Conservation (phyloP, 176 grass and related monocot genomes). For the Ensete ventricosum region DNA sequence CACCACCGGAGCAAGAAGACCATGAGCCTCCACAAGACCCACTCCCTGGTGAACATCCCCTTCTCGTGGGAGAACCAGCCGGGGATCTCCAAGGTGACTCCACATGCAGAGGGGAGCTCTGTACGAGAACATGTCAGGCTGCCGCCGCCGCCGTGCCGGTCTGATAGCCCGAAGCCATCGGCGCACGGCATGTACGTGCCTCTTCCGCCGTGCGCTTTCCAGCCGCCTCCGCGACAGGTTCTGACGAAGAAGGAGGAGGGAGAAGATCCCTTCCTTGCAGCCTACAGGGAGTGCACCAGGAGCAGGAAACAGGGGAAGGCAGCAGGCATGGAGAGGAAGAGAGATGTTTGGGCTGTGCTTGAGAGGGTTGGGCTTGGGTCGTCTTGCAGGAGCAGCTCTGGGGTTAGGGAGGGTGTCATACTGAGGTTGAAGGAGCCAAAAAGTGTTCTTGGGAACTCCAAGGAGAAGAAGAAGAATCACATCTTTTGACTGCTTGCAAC, state of each 20-base stretch:
- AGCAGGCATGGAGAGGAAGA: not conserved
- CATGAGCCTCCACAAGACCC: not conserved
- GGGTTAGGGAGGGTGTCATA: conserved; percentile 27
- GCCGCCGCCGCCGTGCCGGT: not conserved
- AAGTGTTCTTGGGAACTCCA: too few species aligned
- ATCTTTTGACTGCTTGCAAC: too few species aligned
- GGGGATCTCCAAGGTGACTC: conserved; percentile 54
- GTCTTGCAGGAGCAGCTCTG: conserved; percentile 40
- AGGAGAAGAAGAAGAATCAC: not conserved
- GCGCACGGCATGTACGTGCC: conserved; percentile 33
- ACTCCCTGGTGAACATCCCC: conserved; percentile 29
- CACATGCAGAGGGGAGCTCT: conserved; percentile 7
- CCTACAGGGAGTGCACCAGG: conserved; percentile 59
- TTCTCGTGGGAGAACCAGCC: conserved; percentile 94
- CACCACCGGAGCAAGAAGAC: too few species aligned
- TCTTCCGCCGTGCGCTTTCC: conserved; percentile 23
- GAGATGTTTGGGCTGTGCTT: not conserved
- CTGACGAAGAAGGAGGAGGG: not conserved
- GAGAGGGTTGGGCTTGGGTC: conserved; percentile 22
- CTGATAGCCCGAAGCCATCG: conserved; percentile 1
- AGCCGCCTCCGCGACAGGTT: not conserved
- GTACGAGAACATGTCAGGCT: not conserved
- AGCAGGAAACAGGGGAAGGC: not conserved
- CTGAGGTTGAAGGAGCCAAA: conserved; percentile 12
- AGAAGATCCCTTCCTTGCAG: conserved; percentile 70